A percentile compares a stretch with the other conserved stretches of the same genome.
phyloP scores from a whole-genome alignment of 805 yeast genomes.

The Monosporozyma aquatica region DNA sequence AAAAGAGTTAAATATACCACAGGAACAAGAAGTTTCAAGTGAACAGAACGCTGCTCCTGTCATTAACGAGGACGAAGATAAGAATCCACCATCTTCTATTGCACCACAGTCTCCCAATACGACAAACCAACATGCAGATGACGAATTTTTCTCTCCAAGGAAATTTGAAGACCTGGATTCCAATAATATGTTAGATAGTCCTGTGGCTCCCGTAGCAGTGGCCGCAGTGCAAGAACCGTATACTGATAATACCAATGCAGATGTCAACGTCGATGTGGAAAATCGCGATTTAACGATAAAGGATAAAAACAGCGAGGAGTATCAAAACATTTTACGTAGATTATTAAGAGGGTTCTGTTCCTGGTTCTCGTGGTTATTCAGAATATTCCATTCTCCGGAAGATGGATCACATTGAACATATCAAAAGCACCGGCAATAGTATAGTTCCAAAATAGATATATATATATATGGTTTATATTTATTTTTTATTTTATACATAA shows the following conservation, averaged over 20 bases:
- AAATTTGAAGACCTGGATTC: background rate
- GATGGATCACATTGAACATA: background rate
- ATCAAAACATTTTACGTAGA: conserved; percentile 6
- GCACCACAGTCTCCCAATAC: too few species aligned
- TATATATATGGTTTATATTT: too few species aligned
- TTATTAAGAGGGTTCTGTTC: conserved; percentile 7
- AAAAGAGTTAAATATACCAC: too few species aligned
- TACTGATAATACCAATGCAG: background rate
- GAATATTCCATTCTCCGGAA: background rate
- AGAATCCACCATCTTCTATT: too few species aligned
- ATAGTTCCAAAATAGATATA: too few species aligned
- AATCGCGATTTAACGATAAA: background rate
- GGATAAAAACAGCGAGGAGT: conserved; percentile 3
- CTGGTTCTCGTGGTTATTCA: conserved; percentile 6
- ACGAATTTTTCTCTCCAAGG: background rate
- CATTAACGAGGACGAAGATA: too few species aligned
- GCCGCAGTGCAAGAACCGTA: background rate
- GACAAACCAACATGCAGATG: background rate
- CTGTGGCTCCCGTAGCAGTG: background rate
- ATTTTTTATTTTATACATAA: too few species aligned
- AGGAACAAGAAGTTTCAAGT: too few species aligned
- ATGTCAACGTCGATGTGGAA: background rate
- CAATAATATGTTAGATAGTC: background rate
- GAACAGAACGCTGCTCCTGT: too few species aligned
- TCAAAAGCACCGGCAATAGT: too few species aligned